phyloP scores from a whole-genome alignment of 78 protist species.

The Dictyostelium discoideum region DNA sequence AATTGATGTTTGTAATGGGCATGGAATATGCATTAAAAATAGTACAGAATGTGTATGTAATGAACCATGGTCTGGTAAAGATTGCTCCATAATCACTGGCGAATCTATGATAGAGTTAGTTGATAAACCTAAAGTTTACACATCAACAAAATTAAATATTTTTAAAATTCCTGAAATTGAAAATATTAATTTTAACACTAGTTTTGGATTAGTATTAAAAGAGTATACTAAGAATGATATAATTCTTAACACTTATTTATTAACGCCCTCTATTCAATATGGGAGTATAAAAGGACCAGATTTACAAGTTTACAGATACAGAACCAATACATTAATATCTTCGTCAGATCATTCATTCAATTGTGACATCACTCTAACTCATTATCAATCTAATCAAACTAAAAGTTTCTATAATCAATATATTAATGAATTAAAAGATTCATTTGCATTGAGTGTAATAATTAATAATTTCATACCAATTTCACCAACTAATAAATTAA shows the following conservation, averaged over 20 bases:
- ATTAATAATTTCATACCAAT: background rate
- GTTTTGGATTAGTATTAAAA: background rate
- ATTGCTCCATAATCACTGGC: background rate
- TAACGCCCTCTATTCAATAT: background rate
- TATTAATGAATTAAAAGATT: background rate
- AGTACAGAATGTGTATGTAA: background rate
- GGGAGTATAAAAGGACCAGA: background rate
- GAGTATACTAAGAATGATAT: background rate
- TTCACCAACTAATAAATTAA: background rate
- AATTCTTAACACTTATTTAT: background rate
- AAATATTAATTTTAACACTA: background rate
- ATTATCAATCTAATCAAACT: background rate
- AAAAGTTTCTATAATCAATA: background rate
- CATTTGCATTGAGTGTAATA: background rate
- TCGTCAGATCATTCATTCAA: background rate
- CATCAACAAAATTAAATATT: background rate
- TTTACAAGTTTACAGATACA: background rate
- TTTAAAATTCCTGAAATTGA: background rate
- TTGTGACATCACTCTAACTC: background rate
- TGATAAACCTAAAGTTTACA: background rate
- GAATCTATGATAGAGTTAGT: background rate
- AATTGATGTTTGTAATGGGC: background rate
- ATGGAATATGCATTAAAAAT: background rate
- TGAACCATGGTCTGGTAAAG: slow-evolving; percentile 6
- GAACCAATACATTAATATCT: background rate